Evolutionary conservation across 1,284 basidiomycete genomes (phyloP).

Genomic region (Naganishia sp.): DNA sequence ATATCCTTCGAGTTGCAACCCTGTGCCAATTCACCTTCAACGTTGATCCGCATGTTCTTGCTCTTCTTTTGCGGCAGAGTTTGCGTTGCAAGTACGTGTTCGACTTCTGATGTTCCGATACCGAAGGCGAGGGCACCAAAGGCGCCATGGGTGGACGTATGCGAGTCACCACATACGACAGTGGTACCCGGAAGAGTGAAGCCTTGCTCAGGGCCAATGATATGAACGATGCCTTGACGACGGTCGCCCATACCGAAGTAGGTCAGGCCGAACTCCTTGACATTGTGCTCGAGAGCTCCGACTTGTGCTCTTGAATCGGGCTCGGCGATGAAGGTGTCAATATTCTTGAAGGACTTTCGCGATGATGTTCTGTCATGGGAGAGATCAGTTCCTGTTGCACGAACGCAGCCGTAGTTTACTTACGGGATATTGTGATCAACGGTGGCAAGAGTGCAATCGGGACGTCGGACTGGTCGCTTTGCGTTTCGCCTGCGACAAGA

Average conservation of each 20-base stretch:
- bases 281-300: conserved; percentile 86
- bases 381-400: background rate
- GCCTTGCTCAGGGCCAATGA: conserved; percentile 95
- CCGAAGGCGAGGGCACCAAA: conserved; percentile 96
- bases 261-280: conserved; percentile 90
- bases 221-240: conserved; percentile 91
- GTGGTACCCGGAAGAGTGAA: conserved; percentile 95
- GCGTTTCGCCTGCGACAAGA: conserved; percentile 67
- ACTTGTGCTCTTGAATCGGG: conserved; percentile 92
- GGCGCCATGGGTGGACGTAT: conserved; percentile 85
- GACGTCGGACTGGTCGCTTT: conserved; percentile 76
- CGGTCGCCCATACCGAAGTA: conserved; percentile 93
- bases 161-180: conserved; percentile 93
- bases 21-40: conserved; percentile 80
- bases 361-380: conserved; percentile 65
- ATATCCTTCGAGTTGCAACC: conserved; percentile 95
- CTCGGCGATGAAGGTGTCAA: conserved; percentile 78
- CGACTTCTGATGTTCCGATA: conserved; percentile 95
- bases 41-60: conserved; percentile 93
- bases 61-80: conserved; percentile 87
- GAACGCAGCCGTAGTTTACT: conserved; percentile 49
- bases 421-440: conserved; percentile 96
- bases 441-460: conserved; percentile 92
- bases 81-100: conserved; percentile 95
- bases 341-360: conserved; percentile 79